Conservation (phyloP, 2,329 filamentous ascomycete genomes). For the Ophiocordyceps sinensis region DNA sequence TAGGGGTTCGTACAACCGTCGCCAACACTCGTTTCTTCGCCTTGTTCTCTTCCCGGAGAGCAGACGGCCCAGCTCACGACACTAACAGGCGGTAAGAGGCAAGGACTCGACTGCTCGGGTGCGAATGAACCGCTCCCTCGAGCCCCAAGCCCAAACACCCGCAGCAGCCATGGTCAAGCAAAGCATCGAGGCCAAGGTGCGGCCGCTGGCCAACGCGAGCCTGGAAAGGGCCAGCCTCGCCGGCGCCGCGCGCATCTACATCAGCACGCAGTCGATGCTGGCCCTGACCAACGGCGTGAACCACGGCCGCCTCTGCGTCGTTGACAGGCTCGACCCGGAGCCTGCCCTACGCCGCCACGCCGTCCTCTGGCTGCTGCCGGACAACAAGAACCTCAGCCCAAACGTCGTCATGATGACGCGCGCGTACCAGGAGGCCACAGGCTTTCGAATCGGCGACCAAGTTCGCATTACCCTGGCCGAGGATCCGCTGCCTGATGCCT, state of each 20-base stretch:
- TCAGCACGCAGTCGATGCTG: conserved; percentile 31
- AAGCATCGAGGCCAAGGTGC: conserved; percentile 24
- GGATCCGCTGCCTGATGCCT: conserved; percentile 33
- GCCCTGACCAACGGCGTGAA: conserved; percentile 28
- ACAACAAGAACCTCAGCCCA: conserved; percentile 48
- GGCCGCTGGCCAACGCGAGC: conserved; percentile 25
- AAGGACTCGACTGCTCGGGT: no score
- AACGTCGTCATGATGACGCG: conserved; percentile 60
- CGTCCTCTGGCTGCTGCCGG: conserved; percentile 33
- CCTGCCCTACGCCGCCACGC: conserved; percentile 24
- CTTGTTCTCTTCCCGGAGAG: no score
- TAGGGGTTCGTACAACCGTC: no score
- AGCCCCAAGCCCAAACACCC: no score
- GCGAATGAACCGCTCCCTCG: not conserved
- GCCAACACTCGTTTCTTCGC: no score
- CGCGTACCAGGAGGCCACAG: conserved; percentile 56
- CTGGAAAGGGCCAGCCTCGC: conserved; percentile 26
- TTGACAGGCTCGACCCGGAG: conserved; percentile 18
- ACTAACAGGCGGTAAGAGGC: no score
- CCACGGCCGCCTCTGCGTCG: conserved; percentile 25
- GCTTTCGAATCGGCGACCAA: conserved; percentile 57
- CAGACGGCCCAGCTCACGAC: no score
- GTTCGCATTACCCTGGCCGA: conserved; percentile 43
- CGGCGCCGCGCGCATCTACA: conserved; percentile 31
- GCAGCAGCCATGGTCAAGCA: conserved; percentile 18